Evolutionary conservation across 148 eudicot species (phyloP).

Genomic region (Polygonum aviculare): DNA sequence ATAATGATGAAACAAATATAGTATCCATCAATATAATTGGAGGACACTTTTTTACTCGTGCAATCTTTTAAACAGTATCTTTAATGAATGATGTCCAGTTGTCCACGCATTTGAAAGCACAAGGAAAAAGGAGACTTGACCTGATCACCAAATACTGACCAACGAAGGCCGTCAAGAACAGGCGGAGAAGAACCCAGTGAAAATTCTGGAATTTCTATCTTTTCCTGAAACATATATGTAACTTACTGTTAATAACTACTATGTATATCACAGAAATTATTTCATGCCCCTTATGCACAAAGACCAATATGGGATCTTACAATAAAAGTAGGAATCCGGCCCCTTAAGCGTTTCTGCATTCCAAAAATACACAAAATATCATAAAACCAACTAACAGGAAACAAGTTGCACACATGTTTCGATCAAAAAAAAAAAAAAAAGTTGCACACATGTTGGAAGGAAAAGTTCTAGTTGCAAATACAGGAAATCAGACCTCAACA

Average conservation of each 20-base stretch:
- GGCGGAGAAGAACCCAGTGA: constrained; percentile 85
- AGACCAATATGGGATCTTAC: constrained; percentile 30
- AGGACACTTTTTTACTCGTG: too few species aligned
- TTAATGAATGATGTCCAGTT: background rate
- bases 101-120: background rate
- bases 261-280: background rate
- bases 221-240: constrained; percentile 48
- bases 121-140: constrained; percentile 16
- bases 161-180: constrained; percentile 57
- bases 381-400: background rate
- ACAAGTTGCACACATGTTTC: too few species aligned
- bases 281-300: background rate
- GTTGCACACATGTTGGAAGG: background rate
- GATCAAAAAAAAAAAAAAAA: too few species aligned
- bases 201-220: constrained; percentile 72
- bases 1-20: too few species aligned
- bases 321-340: constrained; percentile 61
- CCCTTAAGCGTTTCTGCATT: constrained; percentile 83
- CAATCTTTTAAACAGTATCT: background rate
- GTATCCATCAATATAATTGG: background rate
- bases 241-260: background rate
- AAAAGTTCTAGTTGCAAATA: background rate
- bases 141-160: constrained; percentile 70
- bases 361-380: constrained; percentile 8
- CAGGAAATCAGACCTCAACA: constrained; percentile 56